Base-by-base conservation (phyloP, 495 filamentous ascomycete genomes). In the Cercophora sp. region DNA sequence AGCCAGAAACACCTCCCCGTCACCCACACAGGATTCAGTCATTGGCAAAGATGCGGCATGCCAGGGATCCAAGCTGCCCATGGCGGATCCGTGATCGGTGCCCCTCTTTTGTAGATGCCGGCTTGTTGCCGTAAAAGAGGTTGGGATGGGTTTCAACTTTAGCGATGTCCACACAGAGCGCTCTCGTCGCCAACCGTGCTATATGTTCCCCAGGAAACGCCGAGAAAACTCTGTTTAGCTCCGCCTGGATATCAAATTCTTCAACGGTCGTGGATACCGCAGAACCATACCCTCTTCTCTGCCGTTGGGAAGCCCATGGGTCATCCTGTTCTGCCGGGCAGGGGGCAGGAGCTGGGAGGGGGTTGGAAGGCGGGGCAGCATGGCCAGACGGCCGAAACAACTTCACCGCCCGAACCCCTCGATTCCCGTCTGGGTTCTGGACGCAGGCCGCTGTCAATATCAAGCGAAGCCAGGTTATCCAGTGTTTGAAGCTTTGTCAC, bases 131-230 rank as follows among this genome's bases (percentile, higher is more conserved):
- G n/a, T n/a, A n/a, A n/a, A 51, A n/a, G 48, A 51, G 43, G 31
- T 15, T 49, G 44, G 31, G 48, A 54, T 40, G 22, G 32, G 43
- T 54, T 51, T 54, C 46, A 48, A 48, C 46, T 48, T 48, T 18
- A 48, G n/a, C n/a, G n/a, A n/a, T n/a, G n/a, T n/a, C n/a, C n/a
- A n/a, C n/a, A n/a, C n/a, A n/a, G n/a, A n/a, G n/a, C n/a, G n/a
- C n/a, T n/a, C n/a, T n/a, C n/a, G n/a, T n/a, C n/a, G n/a, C n/a
- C n/a, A n/a, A n/a, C n/a, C n/a, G n/a, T n/a, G n/a, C n/a, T n/a
- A n/a, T n/a, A n/a, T n/a, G n/a, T n/a, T n/a, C n/a, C n/a, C n/a
- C n/a, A n/a, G 19, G n/a, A 15, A n/a, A n/a, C 26, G 40, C 1
- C 23, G 40, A 22, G 40, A 9, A 43, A 43, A 22, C 23, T 43